Conservation (phyloP, 345 rosid species). For the Sisymbrium altissimum region DNA sequence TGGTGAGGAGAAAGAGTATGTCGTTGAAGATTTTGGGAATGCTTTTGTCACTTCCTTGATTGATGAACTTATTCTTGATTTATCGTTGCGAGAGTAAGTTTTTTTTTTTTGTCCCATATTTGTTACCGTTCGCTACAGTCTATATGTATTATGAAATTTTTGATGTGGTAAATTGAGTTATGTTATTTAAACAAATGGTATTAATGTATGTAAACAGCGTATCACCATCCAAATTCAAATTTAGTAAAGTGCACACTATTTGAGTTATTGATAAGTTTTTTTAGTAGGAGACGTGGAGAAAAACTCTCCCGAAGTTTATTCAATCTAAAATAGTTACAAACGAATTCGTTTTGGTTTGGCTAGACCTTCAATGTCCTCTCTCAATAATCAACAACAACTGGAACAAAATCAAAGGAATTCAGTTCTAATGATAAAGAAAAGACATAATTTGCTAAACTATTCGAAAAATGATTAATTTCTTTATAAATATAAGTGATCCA, state of each 20-base stretch:
- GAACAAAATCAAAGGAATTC: too few species aligned
- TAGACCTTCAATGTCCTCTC: too few species aligned
- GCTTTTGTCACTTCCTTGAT: constrained; percentile 44
- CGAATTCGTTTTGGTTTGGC: too few species aligned
- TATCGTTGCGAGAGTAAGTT: not conserved
- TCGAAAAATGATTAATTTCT: too few species aligned
- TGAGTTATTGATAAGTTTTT: not conserved
- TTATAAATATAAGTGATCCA: too few species aligned
- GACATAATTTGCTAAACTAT: too few species aligned
- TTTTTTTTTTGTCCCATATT: not conserved
- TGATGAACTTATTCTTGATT: constrained; percentile 49
- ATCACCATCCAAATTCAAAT: not conserved
- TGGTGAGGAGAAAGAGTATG: constrained; percentile 38
- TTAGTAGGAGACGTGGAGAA: too few species aligned
- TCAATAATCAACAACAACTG: too few species aligned
- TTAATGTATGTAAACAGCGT: not conserved
- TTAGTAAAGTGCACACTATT: not conserved
- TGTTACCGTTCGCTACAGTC: not conserved
- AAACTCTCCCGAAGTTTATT: too few species aligned
- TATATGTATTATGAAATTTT: not conserved
- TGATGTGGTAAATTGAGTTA: not conserved
- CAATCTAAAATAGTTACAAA: too few species aligned
- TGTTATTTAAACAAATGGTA: not conserved
- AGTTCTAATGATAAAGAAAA: too few species aligned
- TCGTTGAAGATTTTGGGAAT: constrained; percentile 45